Evolutionary conservation across 2,329 filamentous ascomycete species (phyloP), one percentile per base, ranked within the genome.

Genomic region (Diaporthe ilicicola): DNA sequence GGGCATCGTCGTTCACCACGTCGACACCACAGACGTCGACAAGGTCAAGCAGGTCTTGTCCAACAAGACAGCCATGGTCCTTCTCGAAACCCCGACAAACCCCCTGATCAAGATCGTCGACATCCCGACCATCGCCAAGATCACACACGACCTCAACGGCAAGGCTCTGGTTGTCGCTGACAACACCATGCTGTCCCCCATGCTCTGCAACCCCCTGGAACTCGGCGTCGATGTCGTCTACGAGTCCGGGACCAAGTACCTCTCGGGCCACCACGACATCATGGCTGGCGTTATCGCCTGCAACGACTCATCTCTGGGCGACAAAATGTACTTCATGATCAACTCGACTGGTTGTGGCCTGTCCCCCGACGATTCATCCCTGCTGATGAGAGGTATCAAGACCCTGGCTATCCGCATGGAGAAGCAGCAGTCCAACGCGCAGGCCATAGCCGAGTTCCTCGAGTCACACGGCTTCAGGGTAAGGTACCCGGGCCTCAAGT

Each of bases 71-170:
- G 90, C 94, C 75, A 97, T 99, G 94, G 94, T 99, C 0, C 87
- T 99, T 46, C 89, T 99, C 29, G 96, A 99, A 82, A 97, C 95
- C 0, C 96, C 97, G 2, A 99, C 96, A 34, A 99, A 99, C 83
- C 97, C 96, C 7, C 85, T 99, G 61, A 98, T 99, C 87, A 99
- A 99, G 84, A 95, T 99, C 76, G 94, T 97, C 77, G 96, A 99
- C 80, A 93, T 99, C 72, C 88, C 92, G 4, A 87, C 90, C 27
- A 97, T 99, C 76, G 90, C 96, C 17, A 86, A 87, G 48, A 84
- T 92, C 24, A 89, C 93, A 0, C 96, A 98, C 81, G 90, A 91
- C 46, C 89, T 89, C 62, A 97, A 96, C 81, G 85, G 92, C 9
- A 89, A 89, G 73, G 93, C 94, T 32, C 85, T 98, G 50, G 94